phyloP scores from a whole-genome alignment of 352 stramenopile species.

The Globisporangium cylindrosporum region DNA sequence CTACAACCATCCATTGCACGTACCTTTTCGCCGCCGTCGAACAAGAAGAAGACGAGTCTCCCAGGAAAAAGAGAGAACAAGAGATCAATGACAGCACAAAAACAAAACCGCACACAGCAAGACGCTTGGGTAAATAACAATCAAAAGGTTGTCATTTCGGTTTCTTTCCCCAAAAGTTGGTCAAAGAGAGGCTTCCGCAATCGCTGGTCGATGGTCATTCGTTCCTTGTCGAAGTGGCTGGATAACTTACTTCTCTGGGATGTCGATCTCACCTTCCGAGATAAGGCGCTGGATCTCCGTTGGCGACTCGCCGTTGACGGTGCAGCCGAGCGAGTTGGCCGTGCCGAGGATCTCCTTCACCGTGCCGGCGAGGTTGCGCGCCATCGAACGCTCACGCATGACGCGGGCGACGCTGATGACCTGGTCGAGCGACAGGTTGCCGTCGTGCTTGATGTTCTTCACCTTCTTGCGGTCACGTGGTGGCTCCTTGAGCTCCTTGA shows the following conservation, averaged over 20 bases:
- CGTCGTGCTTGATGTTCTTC: conserved; percentile 99
- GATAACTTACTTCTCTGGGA: conserved; percentile 93
- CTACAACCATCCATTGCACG: conserved; percentile 2
- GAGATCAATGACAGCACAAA: background rate
- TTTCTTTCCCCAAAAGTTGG: conserved; percentile 11
- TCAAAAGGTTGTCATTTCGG: conserved; percentile 15
- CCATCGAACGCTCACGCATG: conserved; percentile 98
- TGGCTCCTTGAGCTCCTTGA: conserved; percentile 99
- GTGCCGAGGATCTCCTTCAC: conserved; percentile 99
- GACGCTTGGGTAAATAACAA: conserved; percentile 18
- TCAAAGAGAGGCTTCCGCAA: conserved; percentile 14
- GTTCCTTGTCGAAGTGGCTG: background rate
- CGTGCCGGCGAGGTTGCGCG: conserved; percentile 93
- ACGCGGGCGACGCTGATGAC: conserved; percentile 98
- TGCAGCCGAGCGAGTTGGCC: conserved; percentile 98
- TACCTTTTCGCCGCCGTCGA: background rate
- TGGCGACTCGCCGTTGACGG: conserved; percentile 97
- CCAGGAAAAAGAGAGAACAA: conserved; percentile 9
- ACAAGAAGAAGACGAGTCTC: background rate
- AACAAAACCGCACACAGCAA: background rate
- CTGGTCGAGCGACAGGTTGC: conserved; percentile 99
- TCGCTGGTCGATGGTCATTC: background rate
- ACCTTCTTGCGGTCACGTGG: conserved; percentile 99
- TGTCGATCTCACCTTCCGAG: conserved; percentile 96
- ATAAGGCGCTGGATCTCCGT: conserved; percentile 96